Conservation (phyloP, 306 rosid species). For the Glycyrrhiza uralensis region DNA sequence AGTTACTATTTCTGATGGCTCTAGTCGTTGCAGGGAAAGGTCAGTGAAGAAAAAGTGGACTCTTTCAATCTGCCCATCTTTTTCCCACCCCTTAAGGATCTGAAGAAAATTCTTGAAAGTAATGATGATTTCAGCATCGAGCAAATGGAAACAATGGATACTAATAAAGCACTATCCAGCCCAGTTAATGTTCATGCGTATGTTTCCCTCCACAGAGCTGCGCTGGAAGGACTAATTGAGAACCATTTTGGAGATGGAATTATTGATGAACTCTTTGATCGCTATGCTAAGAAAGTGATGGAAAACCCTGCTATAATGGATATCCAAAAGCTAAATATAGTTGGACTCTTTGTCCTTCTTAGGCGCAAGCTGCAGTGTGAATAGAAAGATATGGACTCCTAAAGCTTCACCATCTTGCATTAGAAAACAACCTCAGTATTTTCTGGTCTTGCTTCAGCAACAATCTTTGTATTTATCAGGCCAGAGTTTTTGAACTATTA, state of each 20-base stretch:
- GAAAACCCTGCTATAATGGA: conserved; percentile 16
- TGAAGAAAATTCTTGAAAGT: conserved; percentile 23
- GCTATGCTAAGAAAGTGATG: conserved; percentile 18
- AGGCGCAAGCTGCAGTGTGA: conserved; percentile 8
- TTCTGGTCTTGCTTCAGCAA: background rate
- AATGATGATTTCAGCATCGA: conserved; percentile 24
- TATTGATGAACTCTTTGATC: conserved; percentile 27
- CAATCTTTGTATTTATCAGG: background rate
- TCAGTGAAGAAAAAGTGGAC: conserved; percentile 35
- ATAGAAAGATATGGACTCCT: background rate
- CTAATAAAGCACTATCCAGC: background rate
- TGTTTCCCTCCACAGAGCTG: conserved; percentile 20
- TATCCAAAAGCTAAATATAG: background rate
- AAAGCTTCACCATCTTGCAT: background rate
- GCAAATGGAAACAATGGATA: background rate
- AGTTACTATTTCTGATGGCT: background rate
- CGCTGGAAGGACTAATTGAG: conserved; percentile 14
- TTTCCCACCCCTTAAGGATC: conserved; percentile 10
- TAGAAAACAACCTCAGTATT: background rate
- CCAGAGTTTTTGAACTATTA: background rate
- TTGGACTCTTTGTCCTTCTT: conserved; percentile 18
- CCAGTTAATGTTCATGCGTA: background rate
- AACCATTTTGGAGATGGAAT: conserved; percentile 31
- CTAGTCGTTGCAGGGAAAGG: conserved; percentile 22
- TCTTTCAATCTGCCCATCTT: conserved; percentile 31